These are phyloP conservation scores for Endoconidiophora polonica DNA, from an alignment of 2,329 filamentous ascomycete genomes.

Conservation along the genomic window DNA sequence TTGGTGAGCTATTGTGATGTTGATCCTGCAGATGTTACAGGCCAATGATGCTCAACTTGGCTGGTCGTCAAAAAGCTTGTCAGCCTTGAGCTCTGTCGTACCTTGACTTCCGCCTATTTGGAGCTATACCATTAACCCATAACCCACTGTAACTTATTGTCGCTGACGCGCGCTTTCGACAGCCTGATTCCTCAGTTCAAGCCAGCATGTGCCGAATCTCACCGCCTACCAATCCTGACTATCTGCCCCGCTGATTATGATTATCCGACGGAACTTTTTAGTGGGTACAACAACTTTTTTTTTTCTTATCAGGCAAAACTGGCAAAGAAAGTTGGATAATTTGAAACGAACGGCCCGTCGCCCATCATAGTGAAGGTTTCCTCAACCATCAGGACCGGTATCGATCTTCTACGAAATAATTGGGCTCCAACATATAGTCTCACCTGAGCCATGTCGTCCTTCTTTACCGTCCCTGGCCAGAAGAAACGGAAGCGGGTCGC, in stretches of 20 bases:
- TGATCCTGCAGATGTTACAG: too few species aligned
- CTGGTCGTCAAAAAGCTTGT: slow-evolving; percentile 7
- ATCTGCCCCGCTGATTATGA: slow-evolving; percentile 13
- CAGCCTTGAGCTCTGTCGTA: slow-evolving; percentile 11
- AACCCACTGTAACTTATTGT: slow-evolving; percentile 8
- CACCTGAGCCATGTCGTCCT: slow-evolving; percentile 58
- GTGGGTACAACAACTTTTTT: slow-evolving; percentile 12
- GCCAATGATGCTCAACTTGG: slow-evolving; percentile 8
- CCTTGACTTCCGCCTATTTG: slow-evolving; percentile 9
- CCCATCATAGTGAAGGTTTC: background rate
- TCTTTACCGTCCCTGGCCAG: slow-evolving; percentile 79
- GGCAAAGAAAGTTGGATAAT: slow-evolving; percentile 11
- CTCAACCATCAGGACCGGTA: background rate
- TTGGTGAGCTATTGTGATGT: too few species aligned
- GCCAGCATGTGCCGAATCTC: slow-evolving; percentile 17
- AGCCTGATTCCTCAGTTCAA: slow-evolving; percentile 8
- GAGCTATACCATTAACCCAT: slow-evolving; percentile 7
- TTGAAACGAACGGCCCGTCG: background rate
- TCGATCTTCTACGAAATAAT: background rate
- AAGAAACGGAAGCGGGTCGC: slow-evolving; percentile 72
- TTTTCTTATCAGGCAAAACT: slow-evolving; percentile 10
- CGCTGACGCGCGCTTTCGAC: slow-evolving; percentile 12
- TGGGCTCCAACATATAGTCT: background rate
- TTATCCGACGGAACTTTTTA: slow-evolving; percentile 12
- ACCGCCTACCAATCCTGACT: slow-evolving; percentile 18